These are phyloP conservation scores for Pseudocercospora pini-densiflorae DNA, from an alignment of 2,329 filamentous ascomycete genomes.

Conservation along the genomic window DNA sequence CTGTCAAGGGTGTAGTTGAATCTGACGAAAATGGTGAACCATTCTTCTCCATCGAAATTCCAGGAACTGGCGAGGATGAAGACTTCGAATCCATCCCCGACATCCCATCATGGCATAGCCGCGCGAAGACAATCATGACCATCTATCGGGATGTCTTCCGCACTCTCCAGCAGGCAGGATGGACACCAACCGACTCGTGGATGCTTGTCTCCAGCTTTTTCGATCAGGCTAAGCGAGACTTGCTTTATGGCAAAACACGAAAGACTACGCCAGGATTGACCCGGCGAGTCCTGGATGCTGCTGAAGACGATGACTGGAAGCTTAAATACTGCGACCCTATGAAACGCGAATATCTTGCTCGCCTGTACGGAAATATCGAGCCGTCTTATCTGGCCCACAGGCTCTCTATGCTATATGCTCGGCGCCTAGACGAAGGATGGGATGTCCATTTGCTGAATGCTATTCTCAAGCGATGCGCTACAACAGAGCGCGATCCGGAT, in stretches of 20 bases:
- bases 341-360: neutral
- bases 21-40: neutral
- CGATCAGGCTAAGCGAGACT: neutral
- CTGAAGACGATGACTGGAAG: neutral
- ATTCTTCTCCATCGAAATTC: neutral
- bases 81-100: neutral
- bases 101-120: neutral
- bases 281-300: neutral
- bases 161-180: neutral
- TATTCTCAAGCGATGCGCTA: neutral
- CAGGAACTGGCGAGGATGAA: neutral
- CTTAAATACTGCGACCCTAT: neutral
- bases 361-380: neutral
- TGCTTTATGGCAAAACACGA: slow-evolving; percentile 1
- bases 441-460: slow-evolving; percentile 10
- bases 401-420: neutral
- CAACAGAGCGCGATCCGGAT: neutral
- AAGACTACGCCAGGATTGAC: neutral
- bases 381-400: neutral
- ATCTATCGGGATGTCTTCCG: neutral
- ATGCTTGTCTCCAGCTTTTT: slow-evolving; percentile 1
- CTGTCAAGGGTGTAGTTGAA: neutral
- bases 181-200: neutral
- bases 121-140: neutral
- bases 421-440: slow-evolving; percentile 4